Conservation (phyloP, 805 yeast genomes). For the Cyberlindnera veronae region DNA sequence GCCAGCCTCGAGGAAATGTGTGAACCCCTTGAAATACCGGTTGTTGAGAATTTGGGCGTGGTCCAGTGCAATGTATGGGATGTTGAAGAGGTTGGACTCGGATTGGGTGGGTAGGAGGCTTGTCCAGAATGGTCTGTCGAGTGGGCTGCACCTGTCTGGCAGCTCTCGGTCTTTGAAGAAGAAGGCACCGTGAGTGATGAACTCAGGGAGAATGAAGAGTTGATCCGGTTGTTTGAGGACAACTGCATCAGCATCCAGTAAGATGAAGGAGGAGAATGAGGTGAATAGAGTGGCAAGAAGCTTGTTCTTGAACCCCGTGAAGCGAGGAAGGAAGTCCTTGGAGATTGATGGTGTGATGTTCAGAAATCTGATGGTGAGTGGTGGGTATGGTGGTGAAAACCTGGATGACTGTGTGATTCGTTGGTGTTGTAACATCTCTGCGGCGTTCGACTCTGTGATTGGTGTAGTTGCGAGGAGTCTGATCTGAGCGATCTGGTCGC, state of each 20-base stretch:
- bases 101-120: constrained; percentile 40
- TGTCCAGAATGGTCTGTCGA: constrained; percentile 37
- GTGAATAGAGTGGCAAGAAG: constrained; percentile 45
- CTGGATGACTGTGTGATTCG: too few relatives aligned
- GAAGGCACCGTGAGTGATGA: constrained; percentile 34
- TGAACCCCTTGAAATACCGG: constrained; percentile 36
- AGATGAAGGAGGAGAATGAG: constrained; percentile 45
- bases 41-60: constrained; percentile 35
- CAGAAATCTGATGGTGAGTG: too few relatives aligned
- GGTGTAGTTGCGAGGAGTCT: too few relatives aligned
- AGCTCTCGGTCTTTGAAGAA: constrained; percentile 48
- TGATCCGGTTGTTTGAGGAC: constrained; percentile 37
- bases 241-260: constrained; percentile 52
- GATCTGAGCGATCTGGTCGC: too few relatives aligned
- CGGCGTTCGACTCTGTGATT: too few relatives aligned
- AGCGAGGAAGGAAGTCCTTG: too few relatives aligned
- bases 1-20: constrained; percentile 44
- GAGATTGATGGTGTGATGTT: too few relatives aligned
- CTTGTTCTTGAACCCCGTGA: too few relatives aligned
- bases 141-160: constrained; percentile 22
- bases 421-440: too few relatives aligned
- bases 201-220: constrained; percentile 30
- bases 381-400: too few relatives aligned
- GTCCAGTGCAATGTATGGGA: constrained; percentile 32
- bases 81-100: too few relatives aligned